A percentile compares a stretch with the other conserved stretches of the same genome.
phyloP scores from a whole-genome alignment of 768 basidiomycete genomes.

The Lentinus brumalis region DNA sequence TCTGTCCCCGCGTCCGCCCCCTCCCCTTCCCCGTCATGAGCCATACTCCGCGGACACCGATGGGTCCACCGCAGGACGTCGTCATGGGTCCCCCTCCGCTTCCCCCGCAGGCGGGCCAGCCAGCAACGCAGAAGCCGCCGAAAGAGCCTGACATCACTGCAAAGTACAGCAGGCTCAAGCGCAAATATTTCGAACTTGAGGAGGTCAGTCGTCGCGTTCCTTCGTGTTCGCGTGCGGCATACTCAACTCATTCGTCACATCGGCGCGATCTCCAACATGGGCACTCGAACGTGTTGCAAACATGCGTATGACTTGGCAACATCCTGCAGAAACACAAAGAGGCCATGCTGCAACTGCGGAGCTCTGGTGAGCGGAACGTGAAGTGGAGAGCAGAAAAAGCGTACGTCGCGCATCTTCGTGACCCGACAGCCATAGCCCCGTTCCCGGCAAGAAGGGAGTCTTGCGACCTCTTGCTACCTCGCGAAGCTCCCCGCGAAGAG shows the following conservation, averaged over 20 bases:
- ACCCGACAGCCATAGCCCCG: background rate
- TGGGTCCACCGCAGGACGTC: slow-evolving; percentile 45
- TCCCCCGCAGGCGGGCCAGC: slow-evolving; percentile 36
- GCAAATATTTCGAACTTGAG: slow-evolving; percentile 67
- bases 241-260: slow-evolving; percentile 13
- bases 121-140: slow-evolving; percentile 23
- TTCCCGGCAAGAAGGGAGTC: no score
- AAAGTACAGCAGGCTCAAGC: slow-evolving; percentile 68
- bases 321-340: slow-evolving; percentile 59
- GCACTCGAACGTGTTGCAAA: background rate
- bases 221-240: background rate
- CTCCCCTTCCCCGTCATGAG: slow-evolving; percentile 19
- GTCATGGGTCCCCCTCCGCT: slow-evolving; percentile 53
- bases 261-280: background rate
- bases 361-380: slow-evolving; percentile 64
- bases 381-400: slow-evolving; percentile 63
- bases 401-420: slow-evolving; percentile 42
- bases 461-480: no score
- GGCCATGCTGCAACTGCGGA: slow-evolving; percentile 53
- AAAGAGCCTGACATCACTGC: slow-evolving; percentile 51
- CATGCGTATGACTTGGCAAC: slow-evolving; percentile 5
- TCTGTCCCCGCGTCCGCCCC: slow-evolving; percentile 16
- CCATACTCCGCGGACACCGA: slow-evolving; percentile 25
- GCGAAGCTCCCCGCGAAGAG: no score
- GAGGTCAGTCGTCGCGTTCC: slow-evolving; percentile 47